A percentile compares a stretch with the other conserved stretches of the same genome.
Evolutionary conservation across 306 rosid genomes (phyloP).

Genomic region (Trichosanthes cucumerina): DNA sequence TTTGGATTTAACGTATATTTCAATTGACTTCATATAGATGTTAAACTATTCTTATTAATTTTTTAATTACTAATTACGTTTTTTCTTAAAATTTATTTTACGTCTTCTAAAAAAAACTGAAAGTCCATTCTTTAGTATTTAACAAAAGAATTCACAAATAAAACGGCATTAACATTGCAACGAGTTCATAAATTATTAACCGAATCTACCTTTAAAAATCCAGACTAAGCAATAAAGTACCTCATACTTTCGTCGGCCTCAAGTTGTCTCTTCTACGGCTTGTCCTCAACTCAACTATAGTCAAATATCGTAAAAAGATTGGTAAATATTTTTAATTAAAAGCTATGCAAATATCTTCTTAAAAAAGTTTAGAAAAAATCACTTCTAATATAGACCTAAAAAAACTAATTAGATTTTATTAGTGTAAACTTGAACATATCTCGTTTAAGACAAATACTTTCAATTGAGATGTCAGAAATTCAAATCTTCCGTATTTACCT

Average conservation of each 20-base stretch:
- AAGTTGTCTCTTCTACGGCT: not conserved
- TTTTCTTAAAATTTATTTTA: not conserved
- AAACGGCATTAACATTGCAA: not conserved
- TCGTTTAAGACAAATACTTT: too few species aligned
- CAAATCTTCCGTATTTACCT: too few species aligned
- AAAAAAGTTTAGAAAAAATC: not conserved
- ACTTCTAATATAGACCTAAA: not conserved
- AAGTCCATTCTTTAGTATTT: not conserved
- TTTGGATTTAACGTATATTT: not conserved
- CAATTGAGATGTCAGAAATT: too few species aligned
- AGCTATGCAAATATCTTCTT: not conserved
- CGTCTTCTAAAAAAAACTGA: not conserved
- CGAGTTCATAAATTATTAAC: not conserved
- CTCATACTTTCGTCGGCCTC: not conserved
- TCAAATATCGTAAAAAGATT: not conserved
- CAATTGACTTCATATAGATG: not conserved
- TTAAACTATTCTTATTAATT: not conserved
- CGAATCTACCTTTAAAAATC: not conserved
- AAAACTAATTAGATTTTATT: not conserved
- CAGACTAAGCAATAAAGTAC: not conserved
- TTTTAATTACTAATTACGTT: not conserved
- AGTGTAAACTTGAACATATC: too few species aligned
- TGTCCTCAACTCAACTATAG: not conserved
- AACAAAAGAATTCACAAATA: not conserved
- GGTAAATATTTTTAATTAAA: not conserved